These are phyloP conservation scores for Botrytis cinerea DNA, from an alignment of 2,329 filamentous ascomycete species.

Conservation along the genomic window DNA sequence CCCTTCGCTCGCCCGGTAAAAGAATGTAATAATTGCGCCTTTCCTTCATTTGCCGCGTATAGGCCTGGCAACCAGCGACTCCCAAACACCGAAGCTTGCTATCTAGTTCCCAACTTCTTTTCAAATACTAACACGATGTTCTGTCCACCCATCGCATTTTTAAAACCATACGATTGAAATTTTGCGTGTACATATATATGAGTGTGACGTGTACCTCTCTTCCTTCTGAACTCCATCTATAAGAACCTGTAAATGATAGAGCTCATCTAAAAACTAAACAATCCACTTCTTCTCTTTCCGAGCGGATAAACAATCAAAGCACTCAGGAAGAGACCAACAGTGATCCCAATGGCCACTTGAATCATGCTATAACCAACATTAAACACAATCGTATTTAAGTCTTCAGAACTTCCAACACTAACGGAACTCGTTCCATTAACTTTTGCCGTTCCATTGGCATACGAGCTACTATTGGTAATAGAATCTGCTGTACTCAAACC, in stretches of 20 bases:
- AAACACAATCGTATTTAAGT: constrained; percentile 44
- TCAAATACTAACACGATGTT: not conserved
- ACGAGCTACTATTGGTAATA: constrained; percentile 46
- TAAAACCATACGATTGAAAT: not conserved
- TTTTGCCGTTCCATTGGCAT: constrained; percentile 37
- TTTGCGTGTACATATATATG: not conserved
- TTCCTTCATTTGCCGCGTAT: not conserved
- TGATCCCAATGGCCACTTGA: constrained; percentile 47
- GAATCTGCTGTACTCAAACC: constrained; percentile 59
- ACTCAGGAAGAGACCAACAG: constrained; percentile 46
- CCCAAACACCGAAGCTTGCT: constrained; percentile 5
- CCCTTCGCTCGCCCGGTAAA: not conserved
- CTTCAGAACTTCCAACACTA: constrained; percentile 28
- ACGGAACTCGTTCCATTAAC: constrained; percentile 38
- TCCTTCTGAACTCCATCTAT: not conserved
- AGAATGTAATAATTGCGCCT: constrained; percentile 7
- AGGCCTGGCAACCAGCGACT: not conserved
- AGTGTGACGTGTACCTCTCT: not conserved
- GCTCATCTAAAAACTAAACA: constrained; percentile 44
- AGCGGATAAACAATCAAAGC: constrained; percentile 46
- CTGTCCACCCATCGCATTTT: not conserved
- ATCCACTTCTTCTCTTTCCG: constrained; percentile 45
- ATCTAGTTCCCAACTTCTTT: not conserved
- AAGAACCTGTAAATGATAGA: not conserved
- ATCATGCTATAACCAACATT: constrained; percentile 47